Base-by-base conservation (phyloP, 139 green algal species). In the Haematococcus lacustris region DNA sequence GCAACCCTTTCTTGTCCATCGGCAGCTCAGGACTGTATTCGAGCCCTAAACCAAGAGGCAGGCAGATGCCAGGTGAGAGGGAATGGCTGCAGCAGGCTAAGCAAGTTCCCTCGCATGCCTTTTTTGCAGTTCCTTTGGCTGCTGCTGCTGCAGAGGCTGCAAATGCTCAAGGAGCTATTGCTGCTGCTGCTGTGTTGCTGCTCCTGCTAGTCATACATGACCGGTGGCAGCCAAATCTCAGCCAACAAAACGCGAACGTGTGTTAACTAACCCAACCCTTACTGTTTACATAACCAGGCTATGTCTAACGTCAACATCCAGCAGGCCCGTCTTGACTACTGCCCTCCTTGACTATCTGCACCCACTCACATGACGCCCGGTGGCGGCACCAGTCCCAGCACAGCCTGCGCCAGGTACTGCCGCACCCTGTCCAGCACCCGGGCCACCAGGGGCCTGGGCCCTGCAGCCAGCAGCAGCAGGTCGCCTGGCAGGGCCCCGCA, bases 391-490 rank as follows among this genome's bases (percentile, higher is more conserved):
- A 94, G 64, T 0, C 80, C 84, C 41, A 98, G 86, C 30, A 71
- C 39, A 3, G 75, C 65, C 0, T 71, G 40, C 0, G 80, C 95
- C 28, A 97, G 65, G 75, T 87, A 94, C 59, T 91, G 86, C 23
- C 95, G 85, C 51, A 99, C 87, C 21, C 84, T 78, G 77, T 97
- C 91, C 43, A 99, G 83, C 7, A 85, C 79, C 39, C 81, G 87
- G 69, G 91, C 83, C 5, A 97, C 91, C 0, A 73, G 38, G 25
- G 69, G 26, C 30, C 70, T 26, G 3, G 76, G 68, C 1, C 91
- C 93, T 2, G 92, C 93, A 3, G 82, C 92, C 34, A 98, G 78
- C 47, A 98, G 78, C 51, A 98, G 79, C 78, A 98, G 84, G 75
- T 97, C 90, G 23, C 89, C 90, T 41, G 71, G 64, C 57, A 64